phyloP scores from a whole-genome alignment of 305 asterid genomes.

The Plantago rigida region DNA sequence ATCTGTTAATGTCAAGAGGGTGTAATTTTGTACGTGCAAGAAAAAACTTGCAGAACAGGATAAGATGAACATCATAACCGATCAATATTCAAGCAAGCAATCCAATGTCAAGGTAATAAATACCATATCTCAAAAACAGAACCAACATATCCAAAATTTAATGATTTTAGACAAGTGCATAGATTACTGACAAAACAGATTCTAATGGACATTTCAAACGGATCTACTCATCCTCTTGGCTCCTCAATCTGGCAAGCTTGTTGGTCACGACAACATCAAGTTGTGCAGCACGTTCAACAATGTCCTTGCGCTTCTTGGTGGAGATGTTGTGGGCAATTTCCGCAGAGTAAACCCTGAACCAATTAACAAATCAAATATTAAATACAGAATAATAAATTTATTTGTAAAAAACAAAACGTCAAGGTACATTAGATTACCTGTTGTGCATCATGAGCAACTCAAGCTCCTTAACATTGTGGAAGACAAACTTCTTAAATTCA shows the following conservation, averaged over 20 bases:
- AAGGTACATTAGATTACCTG: not conserved
- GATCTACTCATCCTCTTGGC: slow-evolving; percentile 67
- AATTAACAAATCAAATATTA: no score
- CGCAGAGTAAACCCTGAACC: slow-evolving; percentile 44
- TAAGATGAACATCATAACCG: no score
- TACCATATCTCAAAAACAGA: not conserved
- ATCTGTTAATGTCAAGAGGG: no score
- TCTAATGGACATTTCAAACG: not conserved
- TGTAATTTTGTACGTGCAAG: no score
- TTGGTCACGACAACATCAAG: slow-evolving; percentile 58
- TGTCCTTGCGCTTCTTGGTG: slow-evolving; percentile 56
- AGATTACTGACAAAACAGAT: not conserved
- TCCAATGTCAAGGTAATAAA: no score
- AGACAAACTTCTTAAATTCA: slow-evolving; percentile 60
- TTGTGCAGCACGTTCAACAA: slow-evolving; percentile 57
- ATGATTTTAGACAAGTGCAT: not conserved
- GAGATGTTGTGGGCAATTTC: slow-evolving; percentile 64
- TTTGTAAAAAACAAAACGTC: no score
- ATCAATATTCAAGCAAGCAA: no score
- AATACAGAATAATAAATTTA: no score
- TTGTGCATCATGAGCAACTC: slow-evolving; percentile 64
- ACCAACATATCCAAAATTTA: not conserved
- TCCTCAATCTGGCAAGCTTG: slow-evolving; percentile 58
- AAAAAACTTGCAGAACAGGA: no score
- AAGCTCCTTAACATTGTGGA: slow-evolving; percentile 52